These are phyloP conservation scores for Gaultheria prostrata DNA, from an alignment of 148 eudicot genomes.

Conservation along the genomic window DNA sequence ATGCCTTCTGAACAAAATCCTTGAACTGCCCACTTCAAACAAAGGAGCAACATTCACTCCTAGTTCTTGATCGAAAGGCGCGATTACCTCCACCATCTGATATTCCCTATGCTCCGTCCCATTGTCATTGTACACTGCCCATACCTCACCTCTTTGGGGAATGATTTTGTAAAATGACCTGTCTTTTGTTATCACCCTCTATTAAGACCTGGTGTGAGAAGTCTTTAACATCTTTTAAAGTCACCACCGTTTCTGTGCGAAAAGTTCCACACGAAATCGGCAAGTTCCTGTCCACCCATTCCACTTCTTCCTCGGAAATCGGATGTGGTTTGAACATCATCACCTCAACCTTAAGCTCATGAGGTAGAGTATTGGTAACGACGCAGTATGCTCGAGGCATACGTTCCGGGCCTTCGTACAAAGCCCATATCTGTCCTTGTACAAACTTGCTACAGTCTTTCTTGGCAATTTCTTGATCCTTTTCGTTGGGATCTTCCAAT, in stretches of 20 bases:
- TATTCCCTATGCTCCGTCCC: neutral
- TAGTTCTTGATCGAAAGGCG: neutral
- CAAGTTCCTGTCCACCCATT: neutral
- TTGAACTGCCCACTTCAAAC: neutral
- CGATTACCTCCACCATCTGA: neutral
- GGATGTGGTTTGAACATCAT: neutral
- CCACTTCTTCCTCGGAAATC: neutral
- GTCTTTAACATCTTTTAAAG: neutral
- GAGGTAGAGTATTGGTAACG: neutral
- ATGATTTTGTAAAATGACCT: neutral
- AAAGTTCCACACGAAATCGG: neutral
- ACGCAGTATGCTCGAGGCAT: neutral
- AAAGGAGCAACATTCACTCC: neutral
- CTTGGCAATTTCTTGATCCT: neutral
- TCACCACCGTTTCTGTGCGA: neutral
- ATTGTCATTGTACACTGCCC: neutral
- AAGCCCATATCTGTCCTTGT: neutral
- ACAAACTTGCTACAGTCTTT: neutral
- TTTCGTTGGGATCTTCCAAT: neutral
- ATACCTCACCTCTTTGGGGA: neutral
- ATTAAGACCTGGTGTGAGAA: neutral
- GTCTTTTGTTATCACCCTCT: neutral
- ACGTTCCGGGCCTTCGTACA: neutral
- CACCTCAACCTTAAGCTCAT: neutral
- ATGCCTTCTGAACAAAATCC: neutral